Percentiles rank a stretch among this genome's conserved stretches.
These are phyloP conservation scores for Sugiyamaella japonica DNA, from an alignment of 1,139 yeast species.

Conservation along the genomic window DNA sequence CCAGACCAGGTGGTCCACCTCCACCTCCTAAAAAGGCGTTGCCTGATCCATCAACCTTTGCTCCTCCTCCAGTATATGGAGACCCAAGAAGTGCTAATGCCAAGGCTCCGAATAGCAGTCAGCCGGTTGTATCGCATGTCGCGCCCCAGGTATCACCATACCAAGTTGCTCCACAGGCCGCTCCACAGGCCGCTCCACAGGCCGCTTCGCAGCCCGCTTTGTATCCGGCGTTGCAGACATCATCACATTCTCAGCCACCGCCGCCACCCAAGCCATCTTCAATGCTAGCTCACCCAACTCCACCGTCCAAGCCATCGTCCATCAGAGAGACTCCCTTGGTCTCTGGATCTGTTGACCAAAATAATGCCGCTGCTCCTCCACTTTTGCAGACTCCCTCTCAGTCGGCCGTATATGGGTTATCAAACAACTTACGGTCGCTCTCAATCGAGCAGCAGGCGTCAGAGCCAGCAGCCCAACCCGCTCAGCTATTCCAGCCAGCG, in stretches of 20 bases:
- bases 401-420: not conserved
- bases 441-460: not conserved
- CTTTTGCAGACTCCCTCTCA: slow-evolving; percentile 16
- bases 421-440: not conserved
- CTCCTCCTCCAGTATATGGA: slow-evolving; percentile 44
- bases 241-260: slow-evolving; percentile 17
- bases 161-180: slow-evolving; percentile 14
- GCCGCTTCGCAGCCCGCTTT: slow-evolving; percentile 1
- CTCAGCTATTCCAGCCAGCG: too few species aligned
- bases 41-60: slow-evolving; percentile 46
- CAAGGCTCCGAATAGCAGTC: not conserved
- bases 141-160: slow-evolving; percentile 14
- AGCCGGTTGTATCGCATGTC: slow-evolving; percentile 15
- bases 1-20: slow-evolving; percentile 8
- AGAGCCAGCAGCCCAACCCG: too few species aligned
- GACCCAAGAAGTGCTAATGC: slow-evolving; percentile 19
- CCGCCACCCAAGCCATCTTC: slow-evolving; percentile 19
- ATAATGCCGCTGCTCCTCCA: not conserved
- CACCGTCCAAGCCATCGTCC: slow-evolving; percentile 20
- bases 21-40: slow-evolving; percentile 33
- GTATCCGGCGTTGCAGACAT: not conserved
- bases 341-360: not conserved
- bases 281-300: slow-evolving; percentile 9
- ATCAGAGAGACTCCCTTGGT: too few species aligned
- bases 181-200: slow-evolving; percentile 7